phyloP scores from a whole-genome alignment of 1,284 basidiomycete species.

The Pascua guehoae region DNA sequence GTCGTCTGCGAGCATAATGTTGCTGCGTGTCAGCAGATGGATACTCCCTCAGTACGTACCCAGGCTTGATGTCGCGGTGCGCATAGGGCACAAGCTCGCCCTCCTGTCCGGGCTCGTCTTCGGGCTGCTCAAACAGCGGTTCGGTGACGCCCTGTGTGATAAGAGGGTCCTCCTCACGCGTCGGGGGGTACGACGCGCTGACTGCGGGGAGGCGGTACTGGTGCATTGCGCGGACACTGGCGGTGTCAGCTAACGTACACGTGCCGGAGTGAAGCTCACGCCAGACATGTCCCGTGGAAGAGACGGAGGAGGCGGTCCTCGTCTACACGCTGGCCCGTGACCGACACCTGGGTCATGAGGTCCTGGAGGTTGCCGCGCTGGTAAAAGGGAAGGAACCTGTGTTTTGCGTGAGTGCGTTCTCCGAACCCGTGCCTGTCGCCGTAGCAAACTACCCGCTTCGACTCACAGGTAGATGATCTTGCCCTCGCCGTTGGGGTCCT shows the following conservation, averaged over 20 bases:
- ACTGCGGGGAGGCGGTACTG: conserved; percentile 56
- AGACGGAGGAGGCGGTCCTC: conserved; percentile 83
- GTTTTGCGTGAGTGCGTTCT: neutral
- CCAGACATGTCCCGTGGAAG: conserved; percentile 91
- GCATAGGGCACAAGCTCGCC: conserved; percentile 76
- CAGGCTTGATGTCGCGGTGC: conserved; percentile 95
- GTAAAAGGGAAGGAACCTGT: conserved; percentile 39
- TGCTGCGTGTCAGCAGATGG: conserved; percentile 41
- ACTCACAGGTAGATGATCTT: conserved; percentile 79
- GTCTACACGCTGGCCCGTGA: conserved; percentile 76
- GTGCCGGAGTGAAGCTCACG: conserved; percentile 42
- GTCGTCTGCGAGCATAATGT: conserved; percentile 93
- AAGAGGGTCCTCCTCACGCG: conserved; percentile 33
- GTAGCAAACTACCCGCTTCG: no score
- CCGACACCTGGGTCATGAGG: conserved; percentile 79
- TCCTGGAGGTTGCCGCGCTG: conserved; percentile 86
- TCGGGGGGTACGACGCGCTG: conserved; percentile 35
- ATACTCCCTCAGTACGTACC: conserved; percentile 58
- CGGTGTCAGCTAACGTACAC: neutral
- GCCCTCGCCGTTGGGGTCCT: conserved; percentile 74
- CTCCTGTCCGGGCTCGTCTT: conserved; percentile 54
- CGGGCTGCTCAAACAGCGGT: conserved; percentile 66
- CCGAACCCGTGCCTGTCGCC: neutral
- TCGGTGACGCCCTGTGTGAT: conserved; percentile 19
- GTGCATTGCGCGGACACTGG: conserved; percentile 82